Percentiles rank a stretch among this genome's conserved stretches.
These are phyloP conservation scores for Rhizophora mangle DNA, from an alignment of 345 rosid species.

Conservation along the genomic window DNA sequence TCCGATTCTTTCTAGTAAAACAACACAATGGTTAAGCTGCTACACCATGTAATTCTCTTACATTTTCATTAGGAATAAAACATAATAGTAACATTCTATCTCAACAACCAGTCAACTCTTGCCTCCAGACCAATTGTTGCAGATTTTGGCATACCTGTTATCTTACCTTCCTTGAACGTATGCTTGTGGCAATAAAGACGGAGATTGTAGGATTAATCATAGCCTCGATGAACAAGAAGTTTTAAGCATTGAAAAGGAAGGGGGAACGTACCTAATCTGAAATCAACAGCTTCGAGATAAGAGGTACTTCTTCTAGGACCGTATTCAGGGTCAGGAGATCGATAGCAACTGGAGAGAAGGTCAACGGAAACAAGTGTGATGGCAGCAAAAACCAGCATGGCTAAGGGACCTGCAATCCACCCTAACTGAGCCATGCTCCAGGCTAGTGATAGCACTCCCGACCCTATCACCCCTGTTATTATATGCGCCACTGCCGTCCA, in stretches of 20 bases:
- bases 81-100: too few species aligned
- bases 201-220: too few species aligned
- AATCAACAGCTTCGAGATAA: conserved; percentile 36
- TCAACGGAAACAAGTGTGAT: conserved; percentile 17
- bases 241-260: too few species aligned
- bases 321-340: conserved; percentile 18
- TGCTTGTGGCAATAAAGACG: too few species aligned
- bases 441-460: conserved; percentile 42
- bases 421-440: conserved; percentile 35
- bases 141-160: too few species aligned
- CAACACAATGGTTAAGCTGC: too few species aligned
- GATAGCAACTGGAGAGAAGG: conserved; percentile 23
- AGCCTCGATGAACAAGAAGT: not conserved
- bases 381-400: conserved; percentile 15
- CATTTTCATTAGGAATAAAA: too few species aligned
- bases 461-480: conserved; percentile 53
- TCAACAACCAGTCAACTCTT: too few species aligned
- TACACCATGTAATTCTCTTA: too few species aligned
- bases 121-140: too few species aligned
- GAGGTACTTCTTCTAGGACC: conserved; percentile 28
- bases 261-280: conserved; percentile 24
- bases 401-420: conserved; percentile 29
- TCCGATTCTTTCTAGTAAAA: too few species aligned
- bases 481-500: conserved; percentile 56
- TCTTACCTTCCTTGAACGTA: too few species aligned